A percentile compares a stretch with the other conserved stretches of the same genome.
These are phyloP conservation scores for Saturnispora kantuleensis DNA, from an alignment of 805 yeast species.

Conservation along the genomic window DNA sequence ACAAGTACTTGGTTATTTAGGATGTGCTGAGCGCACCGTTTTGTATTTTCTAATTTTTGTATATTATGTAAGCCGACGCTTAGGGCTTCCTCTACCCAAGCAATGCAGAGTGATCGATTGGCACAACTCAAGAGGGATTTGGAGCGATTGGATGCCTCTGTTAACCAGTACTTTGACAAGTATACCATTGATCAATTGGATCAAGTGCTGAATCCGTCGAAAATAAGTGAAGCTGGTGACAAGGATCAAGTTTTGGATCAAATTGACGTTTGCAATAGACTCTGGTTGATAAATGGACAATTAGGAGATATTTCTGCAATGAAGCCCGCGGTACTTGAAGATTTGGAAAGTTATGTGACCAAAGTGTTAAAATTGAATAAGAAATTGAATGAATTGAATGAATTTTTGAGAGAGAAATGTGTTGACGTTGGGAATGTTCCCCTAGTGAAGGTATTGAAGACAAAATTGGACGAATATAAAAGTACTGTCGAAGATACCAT, in stretches of 20 bases:
- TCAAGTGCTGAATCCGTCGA: neutral
- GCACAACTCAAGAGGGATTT: neutral
- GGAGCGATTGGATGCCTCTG: conserved; percentile 5
- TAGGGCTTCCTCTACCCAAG: neutral
- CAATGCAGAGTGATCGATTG: neutral
- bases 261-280: conserved; percentile 23
- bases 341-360: conserved; percentile 10
- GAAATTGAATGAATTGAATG: conserved; percentile 11
- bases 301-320: conserved; percentile 14
- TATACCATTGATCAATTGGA: conserved; percentile 9
- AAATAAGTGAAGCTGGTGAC: neutral
- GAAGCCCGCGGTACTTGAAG: conserved; percentile 10
- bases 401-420: neutral
- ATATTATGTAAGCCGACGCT: neutral
- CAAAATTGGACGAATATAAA: conserved; percentile 9
- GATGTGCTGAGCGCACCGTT: conserved; percentile 18
- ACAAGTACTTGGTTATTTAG: conserved; percentile 42
- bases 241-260: conserved; percentile 15
- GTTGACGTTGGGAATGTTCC: conserved; percentile 4
- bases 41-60: neutral
- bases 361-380: conserved; percentile 13
- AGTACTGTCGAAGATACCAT: conserved; percentile 6
- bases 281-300: conserved; percentile 26
- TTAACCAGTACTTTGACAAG: conserved; percentile 8
- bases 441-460: conserved; percentile 13